These are phyloP conservation scores for Fraxinus anomala DNA, from an alignment of 257 asterid species.

Conservation along the genomic window DNA sequence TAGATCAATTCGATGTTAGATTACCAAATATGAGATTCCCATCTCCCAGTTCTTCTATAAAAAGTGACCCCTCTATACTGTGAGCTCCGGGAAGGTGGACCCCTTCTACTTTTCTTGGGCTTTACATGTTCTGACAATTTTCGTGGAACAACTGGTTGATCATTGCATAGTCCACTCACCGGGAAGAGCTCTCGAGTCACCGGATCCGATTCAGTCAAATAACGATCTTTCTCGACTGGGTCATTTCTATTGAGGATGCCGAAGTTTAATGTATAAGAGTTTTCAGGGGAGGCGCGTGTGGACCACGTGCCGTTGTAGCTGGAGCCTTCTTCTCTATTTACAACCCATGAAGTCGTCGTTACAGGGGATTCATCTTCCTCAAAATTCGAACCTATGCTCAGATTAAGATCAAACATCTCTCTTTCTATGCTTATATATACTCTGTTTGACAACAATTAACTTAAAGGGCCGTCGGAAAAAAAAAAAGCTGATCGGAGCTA, in stretches of 20 bases:
- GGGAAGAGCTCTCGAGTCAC: constrained; percentile 72
- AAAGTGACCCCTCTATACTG: constrained; percentile 75
- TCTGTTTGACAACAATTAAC: background rate
- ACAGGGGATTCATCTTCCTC: constrained; percentile 35
- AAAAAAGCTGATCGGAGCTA: background rate
- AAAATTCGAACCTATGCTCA: constrained; percentile 34
- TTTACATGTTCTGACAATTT: constrained; percentile 32
- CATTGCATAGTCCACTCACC: constrained; percentile 37
- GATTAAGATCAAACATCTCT: constrained; percentile 71
- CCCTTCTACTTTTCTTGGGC: constrained; percentile 58
- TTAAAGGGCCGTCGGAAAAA: background rate
- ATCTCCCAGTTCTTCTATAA: constrained; percentile 70
- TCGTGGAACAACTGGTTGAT: background rate
- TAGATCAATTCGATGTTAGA: no score
- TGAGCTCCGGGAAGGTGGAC: constrained; percentile 67
- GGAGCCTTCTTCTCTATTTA: constrained; percentile 36
- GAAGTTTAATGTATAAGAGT: constrained; percentile 47
- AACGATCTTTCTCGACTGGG: constrained; percentile 15
- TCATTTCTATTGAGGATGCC: constrained; percentile 35
- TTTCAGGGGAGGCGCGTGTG: constrained; percentile 38
- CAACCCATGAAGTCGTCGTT: constrained; percentile 49
- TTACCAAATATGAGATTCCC: constrained; percentile 77
- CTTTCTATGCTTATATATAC: no score
- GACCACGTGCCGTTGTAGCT: constrained; percentile 20
- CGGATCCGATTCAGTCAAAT: constrained; percentile 29